phyloP scores from a whole-genome alignment of 2,329 filamentous ascomycete genomes.

The Chaetomiaceae sp. region DNA sequence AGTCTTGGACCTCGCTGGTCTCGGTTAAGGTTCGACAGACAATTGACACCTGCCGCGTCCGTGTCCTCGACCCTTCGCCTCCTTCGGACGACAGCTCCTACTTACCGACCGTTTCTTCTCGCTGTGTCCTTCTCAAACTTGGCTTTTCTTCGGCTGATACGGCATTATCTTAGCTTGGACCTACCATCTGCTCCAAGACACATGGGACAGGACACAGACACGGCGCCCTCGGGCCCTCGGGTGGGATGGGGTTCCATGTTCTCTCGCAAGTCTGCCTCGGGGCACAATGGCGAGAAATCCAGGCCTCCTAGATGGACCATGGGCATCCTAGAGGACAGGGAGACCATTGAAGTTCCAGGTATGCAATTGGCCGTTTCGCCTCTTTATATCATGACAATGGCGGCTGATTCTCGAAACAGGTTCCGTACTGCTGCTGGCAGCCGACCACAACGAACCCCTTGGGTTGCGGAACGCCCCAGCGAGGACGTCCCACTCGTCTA shows the following conservation, averaged over 20 bases:
- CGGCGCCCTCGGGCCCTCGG: conserved; percentile 1
- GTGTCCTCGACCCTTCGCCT: neutral
- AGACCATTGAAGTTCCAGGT: conserved; percentile 87
- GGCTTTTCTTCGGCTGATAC: neutral
- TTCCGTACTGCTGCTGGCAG: conserved; percentile 54
- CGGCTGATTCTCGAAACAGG: conserved; percentile 36
- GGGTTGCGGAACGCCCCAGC: conserved; percentile 54
- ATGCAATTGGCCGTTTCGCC: conserved; percentile 27
- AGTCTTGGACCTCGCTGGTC: neutral
- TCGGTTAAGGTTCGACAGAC: neutral
- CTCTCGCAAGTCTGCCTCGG: neutral
- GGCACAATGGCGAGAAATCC: conserved; percentile 5
- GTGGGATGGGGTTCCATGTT: conserved; percentile 18
- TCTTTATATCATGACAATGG: too few relatives aligned
- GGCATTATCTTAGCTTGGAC: neutral
- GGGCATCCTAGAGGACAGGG: conserved; percentile 76
- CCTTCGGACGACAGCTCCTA: neutral
- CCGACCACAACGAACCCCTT: conserved; percentile 55
- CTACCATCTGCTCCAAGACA: neutral
- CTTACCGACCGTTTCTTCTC: neutral
- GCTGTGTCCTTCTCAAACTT: neutral
- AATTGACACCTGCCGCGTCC: neutral
- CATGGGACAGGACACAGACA: conserved; percentile 6
- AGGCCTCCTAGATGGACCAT: conserved; percentile 50
- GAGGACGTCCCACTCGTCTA: conserved; percentile 54